phyloP scores from a whole-genome alignment of 179 eudicot genomes.

The Spergularia azorica region DNA sequence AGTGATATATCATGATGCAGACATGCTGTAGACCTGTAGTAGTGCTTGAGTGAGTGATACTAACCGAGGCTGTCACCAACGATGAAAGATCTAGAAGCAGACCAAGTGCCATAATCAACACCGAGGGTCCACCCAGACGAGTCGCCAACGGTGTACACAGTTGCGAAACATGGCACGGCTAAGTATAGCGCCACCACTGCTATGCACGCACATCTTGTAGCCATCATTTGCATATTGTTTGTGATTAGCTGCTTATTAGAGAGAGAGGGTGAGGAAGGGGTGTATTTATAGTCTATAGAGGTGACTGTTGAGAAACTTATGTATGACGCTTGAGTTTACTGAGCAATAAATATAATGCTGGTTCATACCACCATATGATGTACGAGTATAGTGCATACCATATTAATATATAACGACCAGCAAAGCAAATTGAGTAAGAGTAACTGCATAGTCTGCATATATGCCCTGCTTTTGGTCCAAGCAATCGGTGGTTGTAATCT shows the following conservation, averaged over 20 bases:
- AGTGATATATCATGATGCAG: too few species aligned
- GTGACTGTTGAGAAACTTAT: too few species aligned
- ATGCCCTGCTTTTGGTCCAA: conserved; percentile 7
- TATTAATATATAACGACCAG: too few species aligned
- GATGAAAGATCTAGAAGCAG: conserved; percentile 50
- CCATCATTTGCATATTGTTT: not conserved
- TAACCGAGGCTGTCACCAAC: conserved; percentile 78
- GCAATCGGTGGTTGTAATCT: not conserved
- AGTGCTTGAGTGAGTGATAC: not conserved
- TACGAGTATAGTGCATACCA: too few species aligned
- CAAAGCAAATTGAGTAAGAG: too few species aligned
- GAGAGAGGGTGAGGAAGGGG: not conserved
- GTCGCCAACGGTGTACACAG: conserved; percentile 69
- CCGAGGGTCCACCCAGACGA: conserved; percentile 66
- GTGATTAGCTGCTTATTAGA: not conserved
- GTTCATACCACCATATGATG: too few species aligned
- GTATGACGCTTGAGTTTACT: too few species aligned
- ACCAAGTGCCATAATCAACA: conserved; percentile 63
- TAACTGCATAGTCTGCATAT: too few species aligned
- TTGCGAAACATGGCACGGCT: conserved; percentile 39
- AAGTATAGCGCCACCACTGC: conserved; percentile 5
- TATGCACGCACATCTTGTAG: not conserved
- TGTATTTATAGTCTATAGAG: too few species aligned
- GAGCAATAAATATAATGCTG: too few species aligned
- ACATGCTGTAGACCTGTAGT: not conserved